Evolutionary conservation across 768 basidiomycete genomes (phyloP).

Genomic region (Lactifluus hygrophoroides): DNA sequence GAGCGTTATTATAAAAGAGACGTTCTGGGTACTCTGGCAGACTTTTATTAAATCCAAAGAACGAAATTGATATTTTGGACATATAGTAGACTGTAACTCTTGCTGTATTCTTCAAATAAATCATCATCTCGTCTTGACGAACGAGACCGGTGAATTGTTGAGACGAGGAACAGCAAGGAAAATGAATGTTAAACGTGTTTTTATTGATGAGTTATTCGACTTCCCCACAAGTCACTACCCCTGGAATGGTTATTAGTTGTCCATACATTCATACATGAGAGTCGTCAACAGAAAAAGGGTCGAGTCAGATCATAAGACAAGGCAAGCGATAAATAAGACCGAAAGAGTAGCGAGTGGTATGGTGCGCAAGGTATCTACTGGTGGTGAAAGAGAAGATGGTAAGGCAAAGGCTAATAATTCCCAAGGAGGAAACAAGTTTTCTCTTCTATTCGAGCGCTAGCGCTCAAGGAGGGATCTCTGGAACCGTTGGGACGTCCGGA

Average conservation of each 20-base stretch:
- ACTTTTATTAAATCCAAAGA: neutral
- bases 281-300: neutral
- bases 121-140: too few species aligned
- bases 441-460: slow-evolving; percentile 6
- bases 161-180: too few species aligned
- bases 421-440: neutral
- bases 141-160: too few species aligned
- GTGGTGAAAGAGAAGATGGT: neutral
- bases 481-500: slow-evolving; percentile 27
- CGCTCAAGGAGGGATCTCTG: slow-evolving; percentile 18
- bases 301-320: slow-evolving; percentile 2
- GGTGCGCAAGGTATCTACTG: slow-evolving; percentile 25
- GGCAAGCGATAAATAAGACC: neutral
- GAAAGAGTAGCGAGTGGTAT: slow-evolving; percentile 20
- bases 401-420: neutral
- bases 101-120: neutral
- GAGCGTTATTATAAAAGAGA: neutral
- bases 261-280: slow-evolving; percentile 1
- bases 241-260: slow-evolving; percentile 2
- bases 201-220: too few species aligned
- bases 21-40: neutral
- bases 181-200: too few species aligned
- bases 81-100: neutral
- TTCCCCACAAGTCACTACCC: neutral
- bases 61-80: neutral